phyloP scores from a whole-genome alignment of 2,329 filamentous ascomycete genomes.

The Taxawa tesnikishii region DNA sequence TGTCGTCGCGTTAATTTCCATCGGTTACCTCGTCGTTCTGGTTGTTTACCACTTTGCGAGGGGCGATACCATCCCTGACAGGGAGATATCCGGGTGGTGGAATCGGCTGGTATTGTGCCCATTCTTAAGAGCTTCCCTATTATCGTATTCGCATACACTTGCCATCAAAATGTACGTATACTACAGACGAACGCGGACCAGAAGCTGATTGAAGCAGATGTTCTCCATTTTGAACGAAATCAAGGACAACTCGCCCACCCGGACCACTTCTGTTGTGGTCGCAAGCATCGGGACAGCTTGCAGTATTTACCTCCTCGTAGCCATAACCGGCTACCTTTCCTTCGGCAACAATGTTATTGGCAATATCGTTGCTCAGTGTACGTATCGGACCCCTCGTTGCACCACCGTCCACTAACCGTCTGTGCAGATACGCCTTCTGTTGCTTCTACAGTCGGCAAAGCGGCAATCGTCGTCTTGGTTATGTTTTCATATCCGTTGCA shows the following conservation, averaged over 20 bases:
- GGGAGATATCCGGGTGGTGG: slow-evolving; percentile 62
- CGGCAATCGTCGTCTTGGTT: slow-evolving; percentile 89
- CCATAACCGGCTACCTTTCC: slow-evolving; percentile 88
- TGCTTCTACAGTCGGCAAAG: slow-evolving; percentile 82
- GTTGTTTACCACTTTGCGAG: slow-evolving; percentile 83
- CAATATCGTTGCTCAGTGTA: slow-evolving; percentile 91
- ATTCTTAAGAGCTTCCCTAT: slow-evolving; percentile 81
- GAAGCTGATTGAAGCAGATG: slow-evolving; percentile 50
- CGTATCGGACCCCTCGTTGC: slow-evolving; percentile 19
- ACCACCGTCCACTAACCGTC: not conserved
- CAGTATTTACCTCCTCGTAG: slow-evolving; percentile 76
- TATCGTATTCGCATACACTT: slow-evolving; percentile 98
- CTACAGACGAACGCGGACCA: not conserved
- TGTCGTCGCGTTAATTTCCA: slow-evolving; percentile 78
- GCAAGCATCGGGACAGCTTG: slow-evolving; percentile 84
- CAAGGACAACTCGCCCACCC: slow-evolving; percentile 64
- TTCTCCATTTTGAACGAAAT: slow-evolving; percentile 98
- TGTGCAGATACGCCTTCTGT: slow-evolving; percentile 54
- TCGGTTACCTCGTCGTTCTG: slow-evolving; percentile 84
- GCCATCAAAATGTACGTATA: slow-evolving; percentile 76
- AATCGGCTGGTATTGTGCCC: slow-evolving; percentile 67
- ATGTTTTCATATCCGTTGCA: slow-evolving; percentile 95
- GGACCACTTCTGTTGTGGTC: slow-evolving; percentile 65
- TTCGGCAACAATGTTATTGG: slow-evolving; percentile 83
- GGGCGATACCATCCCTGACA: slow-evolving; percentile 61